Evolutionary conservation across 371 early-diverging fungal species (phyloP).

Genomic region (Actinomortierella ambigua): DNA sequence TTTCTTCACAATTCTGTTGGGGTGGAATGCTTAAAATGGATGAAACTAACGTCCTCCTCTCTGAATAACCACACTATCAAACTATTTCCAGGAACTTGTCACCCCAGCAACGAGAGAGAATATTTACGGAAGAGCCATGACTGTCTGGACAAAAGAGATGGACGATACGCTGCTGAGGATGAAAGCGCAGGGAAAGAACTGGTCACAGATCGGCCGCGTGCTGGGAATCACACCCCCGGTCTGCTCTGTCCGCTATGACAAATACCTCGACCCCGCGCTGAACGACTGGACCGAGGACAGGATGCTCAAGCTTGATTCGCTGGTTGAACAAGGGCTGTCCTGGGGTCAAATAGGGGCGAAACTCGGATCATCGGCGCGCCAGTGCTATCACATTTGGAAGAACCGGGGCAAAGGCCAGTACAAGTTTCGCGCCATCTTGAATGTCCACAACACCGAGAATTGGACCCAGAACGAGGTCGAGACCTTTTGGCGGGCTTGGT

Average conservation of each 20-base stretch:
- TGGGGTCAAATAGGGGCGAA: conserved; percentile 18
- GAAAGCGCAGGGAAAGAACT: conserved; percentile 10
- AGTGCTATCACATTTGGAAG: conserved; percentile 36
- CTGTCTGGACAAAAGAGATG: conserved; percentile 20
- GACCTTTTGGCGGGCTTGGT: conserved; percentile 23
- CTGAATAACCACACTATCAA: too few relatives aligned
- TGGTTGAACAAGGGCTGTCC: conserved; percentile 20
- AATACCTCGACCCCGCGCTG: conserved; percentile 19
- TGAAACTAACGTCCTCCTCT: too few relatives aligned
- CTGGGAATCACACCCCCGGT: conserved; percentile 9
- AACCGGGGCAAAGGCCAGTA: conserved; percentile 24
- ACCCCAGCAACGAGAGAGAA: too few relatives aligned
- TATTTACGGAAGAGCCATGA: too few relatives aligned
- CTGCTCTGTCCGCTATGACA: conserved; percentile 30
- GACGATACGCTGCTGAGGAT: conserved; percentile 12
- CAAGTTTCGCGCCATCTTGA: conserved; percentile 11
- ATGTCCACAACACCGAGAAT: neutral
- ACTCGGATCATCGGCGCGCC: conserved; percentile 5
- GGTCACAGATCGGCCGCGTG: conserved; percentile 18
- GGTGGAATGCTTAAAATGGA: too few relatives aligned
- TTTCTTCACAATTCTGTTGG: too few relatives aligned
- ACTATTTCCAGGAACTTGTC: too few relatives aligned
- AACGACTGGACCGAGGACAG: conserved; percentile 30
- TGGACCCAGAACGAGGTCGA: conserved; percentile 20
- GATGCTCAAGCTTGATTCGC: conserved; percentile 29